Evolutionary conservation across 441 rosid genomes (phyloP).

Genomic region (Gossypium trilobum): DNA sequence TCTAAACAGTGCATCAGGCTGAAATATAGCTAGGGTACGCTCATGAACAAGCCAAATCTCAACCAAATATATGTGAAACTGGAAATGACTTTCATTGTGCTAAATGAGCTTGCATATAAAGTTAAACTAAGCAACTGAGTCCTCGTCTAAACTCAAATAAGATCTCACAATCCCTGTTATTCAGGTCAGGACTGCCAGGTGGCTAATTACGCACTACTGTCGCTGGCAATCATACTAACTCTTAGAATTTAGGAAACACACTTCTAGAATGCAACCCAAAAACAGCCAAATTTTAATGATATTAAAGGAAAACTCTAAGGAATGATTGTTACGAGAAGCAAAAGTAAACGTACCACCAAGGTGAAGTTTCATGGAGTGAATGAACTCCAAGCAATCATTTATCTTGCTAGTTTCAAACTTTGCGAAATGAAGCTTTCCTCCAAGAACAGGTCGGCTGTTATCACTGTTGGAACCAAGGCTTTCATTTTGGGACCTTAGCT

Average conservation of each 20-base stretch:
- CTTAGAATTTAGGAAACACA: neutral
- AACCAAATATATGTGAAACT: neutral
- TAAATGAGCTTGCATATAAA: neutral
- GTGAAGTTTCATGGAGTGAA: constrained; percentile 45
- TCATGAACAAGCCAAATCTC: neutral
- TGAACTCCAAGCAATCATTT: constrained; percentile 67
- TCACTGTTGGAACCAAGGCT: constrained; percentile 22
- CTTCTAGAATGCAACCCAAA: neutral
- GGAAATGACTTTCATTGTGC: neutral
- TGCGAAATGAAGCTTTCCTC: constrained; percentile 67
- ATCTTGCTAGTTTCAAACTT: constrained; percentile 81
- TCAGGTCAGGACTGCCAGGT: neutral
- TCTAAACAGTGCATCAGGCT: neutral
- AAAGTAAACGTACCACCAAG: constrained; percentile 33
- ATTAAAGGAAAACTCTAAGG: neutral
- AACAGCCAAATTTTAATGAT: neutral
- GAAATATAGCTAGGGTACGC: neutral
- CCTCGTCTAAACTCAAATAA: neutral
- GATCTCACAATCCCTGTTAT: neutral
- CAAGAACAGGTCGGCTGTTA: constrained; percentile 18
- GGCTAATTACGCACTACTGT: neutral
- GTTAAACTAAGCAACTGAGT: neutral
- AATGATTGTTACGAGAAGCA: neutral
- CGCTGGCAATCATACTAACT: neutral
- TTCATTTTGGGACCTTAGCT: constrained; percentile 27